Conservation (phyloP, 805 yeast genomes). For the Cyberlindnera xishuangbannaensis region DNA sequence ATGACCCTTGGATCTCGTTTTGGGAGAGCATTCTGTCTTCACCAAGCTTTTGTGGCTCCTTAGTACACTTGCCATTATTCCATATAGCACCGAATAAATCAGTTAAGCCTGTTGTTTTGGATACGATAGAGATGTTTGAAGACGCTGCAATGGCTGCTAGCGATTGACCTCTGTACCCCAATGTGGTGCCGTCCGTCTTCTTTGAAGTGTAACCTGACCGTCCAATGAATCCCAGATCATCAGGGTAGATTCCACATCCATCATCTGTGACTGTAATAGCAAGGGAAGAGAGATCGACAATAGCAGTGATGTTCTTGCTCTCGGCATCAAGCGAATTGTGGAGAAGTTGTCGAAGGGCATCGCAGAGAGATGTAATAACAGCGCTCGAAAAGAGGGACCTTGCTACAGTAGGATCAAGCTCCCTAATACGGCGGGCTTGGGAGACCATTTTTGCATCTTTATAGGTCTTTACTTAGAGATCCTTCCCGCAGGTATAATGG, state of each 20-base stretch:
- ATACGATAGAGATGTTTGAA: conserved; percentile 40
- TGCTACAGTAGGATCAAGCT: conserved; percentile 4
- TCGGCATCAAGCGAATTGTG: conserved; percentile 53
- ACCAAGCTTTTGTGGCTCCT: neutral
- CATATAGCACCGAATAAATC: conserved; percentile 23
- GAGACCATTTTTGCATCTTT: neutral
- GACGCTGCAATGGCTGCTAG: conserved; percentile 47
- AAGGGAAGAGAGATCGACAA: conserved; percentile 30
- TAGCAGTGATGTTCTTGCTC: conserved; percentile 34
- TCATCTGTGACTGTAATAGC: conserved; percentile 50
- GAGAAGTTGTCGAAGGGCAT: conserved; percentile 44
- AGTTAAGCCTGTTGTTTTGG: conserved; percentile 33
- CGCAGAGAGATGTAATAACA: conserved; percentile 30
- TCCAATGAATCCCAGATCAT: conserved; percentile 41
- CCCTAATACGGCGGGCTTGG: conserved; percentile 3
- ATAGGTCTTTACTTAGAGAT: too few species aligned
- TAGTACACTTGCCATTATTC: conserved; percentile 10
- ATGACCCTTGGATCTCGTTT: neutral
- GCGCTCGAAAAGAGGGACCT: conserved; percentile 16
- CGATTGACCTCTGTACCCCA: conserved; percentile 76
- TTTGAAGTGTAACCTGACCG: conserved; percentile 47
- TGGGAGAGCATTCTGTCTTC: neutral
- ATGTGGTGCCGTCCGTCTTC: too few species aligned
- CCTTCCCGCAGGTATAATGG: too few species aligned
- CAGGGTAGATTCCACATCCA: conserved; percentile 60